phyloP scores from a whole-genome alignment of 768 basidiomycete species.

The Lactarius hatsudake region DNA sequence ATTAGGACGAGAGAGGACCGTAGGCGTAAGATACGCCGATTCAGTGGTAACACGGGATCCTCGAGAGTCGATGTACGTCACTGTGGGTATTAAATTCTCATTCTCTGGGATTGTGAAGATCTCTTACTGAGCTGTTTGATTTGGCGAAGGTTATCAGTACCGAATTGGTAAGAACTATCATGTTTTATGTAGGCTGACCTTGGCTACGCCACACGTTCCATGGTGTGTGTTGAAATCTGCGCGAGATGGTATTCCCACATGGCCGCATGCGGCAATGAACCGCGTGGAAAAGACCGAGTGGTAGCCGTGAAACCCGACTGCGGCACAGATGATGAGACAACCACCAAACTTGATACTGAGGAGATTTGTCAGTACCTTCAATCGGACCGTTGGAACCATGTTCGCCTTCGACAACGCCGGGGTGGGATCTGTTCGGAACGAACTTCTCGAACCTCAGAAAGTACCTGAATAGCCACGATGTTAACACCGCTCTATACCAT shows the following conservation, averaged over 20 bases:
- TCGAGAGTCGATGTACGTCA: constrained; percentile 61
- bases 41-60: constrained; percentile 60
- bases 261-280: constrained; percentile 55
- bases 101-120: neutral
- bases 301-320: constrained; percentile 54
- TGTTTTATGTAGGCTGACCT: constrained; percentile 40
- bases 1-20: constrained; percentile 63
- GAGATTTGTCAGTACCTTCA: constrained; percentile 30
- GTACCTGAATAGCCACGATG: constrained; percentile 44
- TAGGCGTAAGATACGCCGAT: constrained; percentile 61
- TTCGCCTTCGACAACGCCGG: constrained; percentile 44
- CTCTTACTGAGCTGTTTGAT: constrained; percentile 34
- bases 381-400: constrained; percentile 58
- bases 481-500: neutral
- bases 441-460: constrained; percentile 67
- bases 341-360: neutral
- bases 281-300: constrained; percentile 44
- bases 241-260: constrained; percentile 49
- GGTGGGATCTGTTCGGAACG: constrained; percentile 47
- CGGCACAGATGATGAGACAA: neutral
- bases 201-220: constrained; percentile 60
- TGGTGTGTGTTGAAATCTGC: constrained; percentile 55
- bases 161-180: neutral
- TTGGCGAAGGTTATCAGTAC: neutral
- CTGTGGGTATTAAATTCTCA: constrained; percentile 37